Evolutionary conservation across 345 rosid genomes (phyloP), one percentile per base, ranked within the genome.

Genomic region (Brassica cretica): DNA sequence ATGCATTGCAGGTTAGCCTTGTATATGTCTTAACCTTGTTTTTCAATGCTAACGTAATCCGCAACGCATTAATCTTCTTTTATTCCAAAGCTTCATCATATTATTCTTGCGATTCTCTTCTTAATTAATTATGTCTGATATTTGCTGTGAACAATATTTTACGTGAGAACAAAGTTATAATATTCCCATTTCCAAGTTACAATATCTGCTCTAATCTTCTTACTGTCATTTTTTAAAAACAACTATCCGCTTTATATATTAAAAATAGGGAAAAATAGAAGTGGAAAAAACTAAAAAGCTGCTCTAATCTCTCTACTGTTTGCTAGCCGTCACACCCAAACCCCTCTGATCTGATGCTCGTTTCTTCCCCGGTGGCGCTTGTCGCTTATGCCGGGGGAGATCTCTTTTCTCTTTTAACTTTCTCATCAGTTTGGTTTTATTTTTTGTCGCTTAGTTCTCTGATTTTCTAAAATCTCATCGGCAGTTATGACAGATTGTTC

Each of bases 31-130:
- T 35, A 65, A 18, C 39, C 29, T 65, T 65, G 51, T 65, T 37
- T 65, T 65, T 29, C 68, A 65, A 65, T 29, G 29, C 41, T 35
- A 49, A 49, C 32, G 32, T 29, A 29, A 29, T n/a, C 66, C 19
- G 66, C 21, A 63, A 32, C 7, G 44, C 41, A 30, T 63, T 63
- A 35, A 65, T 56, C 8, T 19, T 18, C 11, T 55, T 56, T 35
- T 35, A 16, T 65, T 0, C 15, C 51, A 65, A 18, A 35, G 10
- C 16, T 15, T 19, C 46, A 33, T 15, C 21, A 33, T 65, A 11
- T 44, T 35, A 9, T 35, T 18, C 27, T 65, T 35, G 68, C 41
- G 68, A 35, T 35, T 65, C n/a, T 35, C 15, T 65, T 65, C 68
- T 18, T 35, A 33, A 16, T 8, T 19, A 19, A 19, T 19, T 64